Evolutionary conservation across 768 basidiomycete genomes (phyloP).

Genomic region (Naganishia antarctica): DNA sequence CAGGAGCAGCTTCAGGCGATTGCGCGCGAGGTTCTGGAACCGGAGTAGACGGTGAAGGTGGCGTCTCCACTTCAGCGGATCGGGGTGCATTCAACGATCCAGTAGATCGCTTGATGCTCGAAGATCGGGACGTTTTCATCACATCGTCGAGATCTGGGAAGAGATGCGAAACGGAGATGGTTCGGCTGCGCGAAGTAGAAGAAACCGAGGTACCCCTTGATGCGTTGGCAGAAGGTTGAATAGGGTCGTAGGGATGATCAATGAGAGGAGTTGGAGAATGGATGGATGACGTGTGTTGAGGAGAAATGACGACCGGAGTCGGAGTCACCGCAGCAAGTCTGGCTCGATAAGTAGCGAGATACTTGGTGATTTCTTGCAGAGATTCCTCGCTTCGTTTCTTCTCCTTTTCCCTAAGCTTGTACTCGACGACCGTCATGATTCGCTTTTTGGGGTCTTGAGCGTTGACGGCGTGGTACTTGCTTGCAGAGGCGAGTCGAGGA

Average conservation of each 20-base stretch:
- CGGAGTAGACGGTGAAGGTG: background rate
- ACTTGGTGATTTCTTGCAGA: slow-evolving; percentile 20
- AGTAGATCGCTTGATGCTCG: slow-evolving; percentile 1
- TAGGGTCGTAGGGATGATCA: slow-evolving; percentile 8
- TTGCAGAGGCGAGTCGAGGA: slow-evolving; percentile 39
- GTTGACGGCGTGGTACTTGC: slow-evolving; percentile 41
- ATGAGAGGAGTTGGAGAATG: background rate
- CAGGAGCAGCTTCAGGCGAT: background rate
- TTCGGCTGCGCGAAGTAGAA: background rate
- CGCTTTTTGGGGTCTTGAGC: slow-evolving; percentile 15
- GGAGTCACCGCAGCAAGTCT: slow-evolving; percentile 1
- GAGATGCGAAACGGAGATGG: slow-evolving; percentile 4
- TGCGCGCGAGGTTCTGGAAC: background rate
- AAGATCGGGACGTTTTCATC: background rate
- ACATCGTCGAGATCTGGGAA: slow-evolving; percentile 18
- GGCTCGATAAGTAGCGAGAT: slow-evolving; percentile 10
- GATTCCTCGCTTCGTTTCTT: slow-evolving; percentile 22
- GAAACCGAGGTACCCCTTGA: background rate
- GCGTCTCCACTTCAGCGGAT: background rate
- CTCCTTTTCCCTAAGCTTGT: slow-evolving; percentile 24
- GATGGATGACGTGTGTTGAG: background rate
- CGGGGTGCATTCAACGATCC: slow-evolving; percentile 2
- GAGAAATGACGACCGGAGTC: background rate
- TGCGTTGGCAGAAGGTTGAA: background rate
- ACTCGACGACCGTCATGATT: slow-evolving; percentile 23